Evolutionary conservation across 2,329 filamentous ascomycete genomes (phyloP), one percentile per base, ranked within the genome.

Genomic region (Ophiostoma ulmi): DNA sequence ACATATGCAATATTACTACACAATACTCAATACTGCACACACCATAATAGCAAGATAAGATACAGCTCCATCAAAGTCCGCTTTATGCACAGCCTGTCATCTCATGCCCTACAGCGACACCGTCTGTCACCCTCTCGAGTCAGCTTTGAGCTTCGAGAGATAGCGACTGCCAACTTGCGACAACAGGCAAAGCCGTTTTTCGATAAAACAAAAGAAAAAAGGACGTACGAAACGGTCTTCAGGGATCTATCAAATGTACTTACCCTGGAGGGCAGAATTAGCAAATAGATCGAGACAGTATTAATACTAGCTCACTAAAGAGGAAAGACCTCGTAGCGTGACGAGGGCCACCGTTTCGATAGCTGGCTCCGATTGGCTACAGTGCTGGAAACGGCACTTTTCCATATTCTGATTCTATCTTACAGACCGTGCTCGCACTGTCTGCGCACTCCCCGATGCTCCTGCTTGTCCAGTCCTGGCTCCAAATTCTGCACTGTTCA

Each of bases 81-180:
- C 17, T n/a, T 10, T 17, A 58, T 58, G 52, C 52, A 58, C 26
- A 61, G 58, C 26, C 13, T 61, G 26, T 61, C 26, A 61, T 58
- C n/a, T 55, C 52, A 6, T 58, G 52, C 52, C 52, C 52, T 58
- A 58, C 52, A 4, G n/a, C 8, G 48, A 11, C n/a, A 39, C 52
- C 17, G 52, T 26, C 52, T 58, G 52, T 58, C 52, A 58, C 52
- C 52, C 58, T 35, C 58, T 63, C 58, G 11, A 63, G 58, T 36
- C 58, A 31, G 31, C 31, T 31, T 31, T 31, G 31, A 31, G 31
- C 31, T 31, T 31, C 31, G 31, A 4, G 31, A 1, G 31, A 31
- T 31, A 31, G 31, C 41, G 14, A 20, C 41, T 20, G 14, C 41
- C 26, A 61, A 22, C 26, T 26, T 63, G 58, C 58, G 22, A 58